These are phyloP conservation scores for Phytophthora boehmeriae DNA, from an alignment of 352 stramenopile species.

Conservation along the genomic window DNA sequence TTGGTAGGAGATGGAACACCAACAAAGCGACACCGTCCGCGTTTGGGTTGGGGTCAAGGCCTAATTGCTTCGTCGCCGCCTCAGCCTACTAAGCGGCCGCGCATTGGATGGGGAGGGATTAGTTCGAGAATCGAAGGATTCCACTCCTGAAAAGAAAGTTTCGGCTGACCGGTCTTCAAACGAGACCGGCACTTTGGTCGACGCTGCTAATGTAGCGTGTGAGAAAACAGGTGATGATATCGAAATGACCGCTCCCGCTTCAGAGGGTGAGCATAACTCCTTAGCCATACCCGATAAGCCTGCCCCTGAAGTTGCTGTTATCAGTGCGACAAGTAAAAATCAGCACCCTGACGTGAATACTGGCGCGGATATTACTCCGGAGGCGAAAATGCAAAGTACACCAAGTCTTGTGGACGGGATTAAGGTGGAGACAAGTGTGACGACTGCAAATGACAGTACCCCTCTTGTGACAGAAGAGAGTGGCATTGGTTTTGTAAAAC, in stretches of 20 bases:
- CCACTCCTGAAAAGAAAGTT: conserved; percentile 18
- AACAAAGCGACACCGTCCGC: conserved; percentile 67
- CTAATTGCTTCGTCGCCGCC: conserved; percentile 70
- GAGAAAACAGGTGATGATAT: conserved; percentile 12
- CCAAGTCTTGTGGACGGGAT: neutral
- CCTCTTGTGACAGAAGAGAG: conserved; percentile 3
- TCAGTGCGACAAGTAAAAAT: conserved; percentile 1
- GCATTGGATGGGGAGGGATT: conserved; percentile 87
- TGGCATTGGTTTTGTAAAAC: conserved; percentile 19
- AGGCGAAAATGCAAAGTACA: conserved; percentile 18
- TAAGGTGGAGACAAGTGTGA: conserved; percentile 2
- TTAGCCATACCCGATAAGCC: conserved; percentile 11
- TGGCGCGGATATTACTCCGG: conserved; percentile 1
- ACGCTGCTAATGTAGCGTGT: conserved; percentile 8
- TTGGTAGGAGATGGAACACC: conserved; percentile 32
- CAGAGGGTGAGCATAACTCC: conserved; percentile 1
- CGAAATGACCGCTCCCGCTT: neutral
- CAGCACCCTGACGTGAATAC: conserved; percentile 1
- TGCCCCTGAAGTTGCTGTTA: neutral
- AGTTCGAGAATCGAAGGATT: conserved; percentile 45
- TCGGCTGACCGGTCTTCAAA: conserved; percentile 3
- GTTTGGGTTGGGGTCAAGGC: conserved; percentile 84
- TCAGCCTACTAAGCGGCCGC: conserved; percentile 69
- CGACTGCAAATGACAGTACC: conserved; percentile 4
- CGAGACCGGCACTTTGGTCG: conserved; percentile 4